These are phyloP conservation scores for Aureobasidium sp. DNA, from an alignment of 2,329 filamentous ascomycete species.

Conservation along the genomic window DNA sequence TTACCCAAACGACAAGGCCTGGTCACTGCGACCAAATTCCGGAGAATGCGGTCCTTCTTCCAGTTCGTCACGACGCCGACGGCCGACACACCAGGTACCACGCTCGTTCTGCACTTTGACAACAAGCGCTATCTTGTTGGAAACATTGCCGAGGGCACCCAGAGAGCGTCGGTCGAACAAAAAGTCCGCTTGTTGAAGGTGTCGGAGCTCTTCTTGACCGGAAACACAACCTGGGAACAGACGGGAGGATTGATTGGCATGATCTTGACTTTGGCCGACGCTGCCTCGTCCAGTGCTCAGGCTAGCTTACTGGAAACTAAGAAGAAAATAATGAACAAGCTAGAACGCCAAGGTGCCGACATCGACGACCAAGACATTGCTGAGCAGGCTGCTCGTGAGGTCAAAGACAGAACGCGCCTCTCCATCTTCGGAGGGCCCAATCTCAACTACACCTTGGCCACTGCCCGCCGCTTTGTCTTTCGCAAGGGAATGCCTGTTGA, in stretches of 20 bases:
- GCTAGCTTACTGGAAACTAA: slow-evolving; percentile 39
- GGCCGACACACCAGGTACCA: slow-evolving; percentile 77
- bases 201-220: slow-evolving; percentile 76
- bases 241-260: slow-evolving; percentile 78
- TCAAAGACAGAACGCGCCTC: slow-evolving; percentile 37
- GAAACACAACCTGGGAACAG: slow-evolving; percentile 66
- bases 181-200: slow-evolving; percentile 59
- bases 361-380: slow-evolving; percentile 21
- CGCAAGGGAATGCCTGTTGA: slow-evolving; percentile 71
- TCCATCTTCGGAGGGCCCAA: slow-evolving; percentile 77
- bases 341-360: slow-evolving; percentile 25
- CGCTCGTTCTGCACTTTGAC: slow-evolving; percentile 71
- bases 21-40: background rate
- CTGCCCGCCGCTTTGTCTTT: slow-evolving; percentile 77
- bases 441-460: slow-evolving; percentile 71
- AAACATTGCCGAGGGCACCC: slow-evolving; percentile 73
- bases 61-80: slow-evolving; percentile 78
- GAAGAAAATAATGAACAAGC: slow-evolving; percentile 24
- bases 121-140: slow-evolving; percentile 81
- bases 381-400: slow-evolving; percentile 24
- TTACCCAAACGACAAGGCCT: background rate
- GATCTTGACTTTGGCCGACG: slow-evolving; percentile 75
- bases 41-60: slow-evolving; percentile 62
- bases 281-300: slow-evolving; percentile 42
- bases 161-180: slow-evolving; percentile 66